Percentiles rank a stretch among this genome's conserved stretches.
phyloP scores from a whole-genome alignment of 2,329 filamentous ascomycete genomes.

The Fusarium sp. region DNA sequence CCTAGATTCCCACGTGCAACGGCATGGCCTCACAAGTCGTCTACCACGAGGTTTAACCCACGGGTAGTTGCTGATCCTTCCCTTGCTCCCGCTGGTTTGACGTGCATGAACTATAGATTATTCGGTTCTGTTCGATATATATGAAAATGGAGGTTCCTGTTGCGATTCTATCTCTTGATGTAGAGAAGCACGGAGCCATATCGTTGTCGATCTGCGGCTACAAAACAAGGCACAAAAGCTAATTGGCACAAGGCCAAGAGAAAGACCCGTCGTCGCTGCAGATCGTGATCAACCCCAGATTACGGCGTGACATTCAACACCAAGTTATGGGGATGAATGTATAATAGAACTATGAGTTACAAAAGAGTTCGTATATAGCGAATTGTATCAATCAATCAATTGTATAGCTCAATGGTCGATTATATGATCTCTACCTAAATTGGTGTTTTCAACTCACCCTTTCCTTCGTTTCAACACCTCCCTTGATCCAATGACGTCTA shows the following conservation, averaged over 20 bases:
- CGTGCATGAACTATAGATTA: background rate
- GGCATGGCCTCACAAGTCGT: background rate
- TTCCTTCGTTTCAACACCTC: no score
- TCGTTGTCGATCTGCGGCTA: conserved; percentile 17
- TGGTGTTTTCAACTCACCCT: background rate
- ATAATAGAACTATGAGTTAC: background rate
- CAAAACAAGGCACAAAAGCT: conserved; percentile 24
- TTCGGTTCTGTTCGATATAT: no score
- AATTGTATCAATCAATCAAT: background rate
- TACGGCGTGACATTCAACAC: conserved; percentile 9
- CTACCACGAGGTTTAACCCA: background rate
- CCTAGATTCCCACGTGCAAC: background rate
- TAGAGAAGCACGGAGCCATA: background rate
- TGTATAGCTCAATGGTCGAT: background rate
- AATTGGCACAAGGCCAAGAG: conserved; percentile 15
- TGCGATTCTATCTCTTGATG: background rate
- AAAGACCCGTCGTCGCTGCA: conserved; percentile 8
- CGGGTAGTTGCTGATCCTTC: conserved; percentile 7
- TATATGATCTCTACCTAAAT: background rate
- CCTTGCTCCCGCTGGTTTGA: background rate
- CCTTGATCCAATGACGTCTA: conserved; percentile 17
- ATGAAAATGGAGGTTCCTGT: background rate
- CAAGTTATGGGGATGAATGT: background rate
- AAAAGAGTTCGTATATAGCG: background rate
- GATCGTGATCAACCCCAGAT: conserved; percentile 31